These are phyloP conservation scores for Phanerochaete carnosa DNA, from an alignment of 768 basidiomycete genomes.

Conservation along the genomic window DNA sequence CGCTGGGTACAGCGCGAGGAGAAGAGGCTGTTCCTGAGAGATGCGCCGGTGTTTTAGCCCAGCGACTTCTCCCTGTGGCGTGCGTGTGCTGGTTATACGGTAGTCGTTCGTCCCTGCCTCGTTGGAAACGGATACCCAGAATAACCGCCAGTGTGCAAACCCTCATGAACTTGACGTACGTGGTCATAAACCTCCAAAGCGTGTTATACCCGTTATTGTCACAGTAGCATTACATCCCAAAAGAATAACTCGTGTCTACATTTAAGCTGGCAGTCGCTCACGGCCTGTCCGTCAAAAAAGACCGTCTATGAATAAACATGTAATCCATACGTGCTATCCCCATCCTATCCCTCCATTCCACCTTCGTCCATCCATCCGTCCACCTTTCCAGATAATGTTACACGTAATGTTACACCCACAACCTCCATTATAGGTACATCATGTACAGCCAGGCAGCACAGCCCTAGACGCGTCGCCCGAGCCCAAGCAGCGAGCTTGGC, in stretches of 20 bases:
- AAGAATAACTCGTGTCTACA: not conserved
- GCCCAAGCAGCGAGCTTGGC: constrained; percentile 22
- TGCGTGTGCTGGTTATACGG: not conserved
- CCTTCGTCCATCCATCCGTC: not conserved
- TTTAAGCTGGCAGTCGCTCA: not conserved
- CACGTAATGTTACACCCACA: not conserved
- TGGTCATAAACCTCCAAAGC: not conserved
- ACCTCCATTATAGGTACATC: not conserved
- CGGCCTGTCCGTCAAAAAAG: not conserved
- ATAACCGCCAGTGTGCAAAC: no score
- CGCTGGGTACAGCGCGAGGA: constrained; percentile 94
- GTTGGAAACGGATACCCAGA: no score
- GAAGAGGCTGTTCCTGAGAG: constrained; percentile 70
- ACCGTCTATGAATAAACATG: not conserved
- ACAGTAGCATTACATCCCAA: not conserved
- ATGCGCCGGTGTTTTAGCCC: constrained; percentile 86
- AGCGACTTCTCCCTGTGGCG: no score
- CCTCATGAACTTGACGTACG: no score
- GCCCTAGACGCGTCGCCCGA: constrained; percentile 5
- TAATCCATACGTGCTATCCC: not conserved
- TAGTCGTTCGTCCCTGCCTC: no score
- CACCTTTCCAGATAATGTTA: not conserved
- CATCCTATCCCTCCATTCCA: not conserved
- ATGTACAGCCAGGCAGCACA: no score
- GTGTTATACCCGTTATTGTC: not conserved